Percentiles rank a stretch among this genome's conserved stretches.
Conservation (phyloP, 306 rosid species). For the Casuarina cunninghamiana region DNA sequence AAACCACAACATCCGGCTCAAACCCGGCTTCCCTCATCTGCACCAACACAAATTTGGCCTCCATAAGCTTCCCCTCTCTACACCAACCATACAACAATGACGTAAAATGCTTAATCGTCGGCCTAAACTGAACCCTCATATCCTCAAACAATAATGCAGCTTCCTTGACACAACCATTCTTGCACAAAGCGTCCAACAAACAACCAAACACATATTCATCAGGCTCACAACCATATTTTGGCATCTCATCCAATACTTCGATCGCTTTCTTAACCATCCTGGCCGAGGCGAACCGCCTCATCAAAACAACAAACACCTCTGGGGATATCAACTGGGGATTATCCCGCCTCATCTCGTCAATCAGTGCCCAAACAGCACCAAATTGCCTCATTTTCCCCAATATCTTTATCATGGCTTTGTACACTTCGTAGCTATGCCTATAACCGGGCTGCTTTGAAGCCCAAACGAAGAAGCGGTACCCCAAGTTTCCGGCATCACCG, state of each 20-base stretch:
- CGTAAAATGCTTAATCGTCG: conserved; percentile 67
- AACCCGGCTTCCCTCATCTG: conserved; percentile 76
- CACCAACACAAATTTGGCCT: conserved; percentile 67
- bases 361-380: conserved; percentile 78
- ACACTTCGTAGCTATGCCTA: conserved; percentile 54
- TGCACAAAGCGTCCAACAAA: conserved; percentile 81
- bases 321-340: conserved; percentile 60
- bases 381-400: conserved; percentile 83
- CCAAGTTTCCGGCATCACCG: conserved; percentile 86
- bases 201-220: conserved; percentile 86
- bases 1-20: conserved; percentile 76
- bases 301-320: conserved; percentile 65
- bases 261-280: conserved; percentile 84
- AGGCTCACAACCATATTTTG: conserved; percentile 75
- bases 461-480: conserved; percentile 71
- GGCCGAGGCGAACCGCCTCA: conserved; percentile 79
- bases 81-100: conserved; percentile 94
- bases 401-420: conserved; percentile 72
- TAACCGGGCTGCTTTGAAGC: conserved; percentile 68
- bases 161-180: conserved; percentile 74
- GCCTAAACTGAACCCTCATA: conserved; percentile 55
- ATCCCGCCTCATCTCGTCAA: conserved; percentile 80
- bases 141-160: conserved; percentile 80
- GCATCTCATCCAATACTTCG: conserved; percentile 84
- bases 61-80: conserved; percentile 75